Evolutionary conservation across 371 early-diverging fungal genomes (phyloP).

Genomic region (Mortierella sp.): DNA sequence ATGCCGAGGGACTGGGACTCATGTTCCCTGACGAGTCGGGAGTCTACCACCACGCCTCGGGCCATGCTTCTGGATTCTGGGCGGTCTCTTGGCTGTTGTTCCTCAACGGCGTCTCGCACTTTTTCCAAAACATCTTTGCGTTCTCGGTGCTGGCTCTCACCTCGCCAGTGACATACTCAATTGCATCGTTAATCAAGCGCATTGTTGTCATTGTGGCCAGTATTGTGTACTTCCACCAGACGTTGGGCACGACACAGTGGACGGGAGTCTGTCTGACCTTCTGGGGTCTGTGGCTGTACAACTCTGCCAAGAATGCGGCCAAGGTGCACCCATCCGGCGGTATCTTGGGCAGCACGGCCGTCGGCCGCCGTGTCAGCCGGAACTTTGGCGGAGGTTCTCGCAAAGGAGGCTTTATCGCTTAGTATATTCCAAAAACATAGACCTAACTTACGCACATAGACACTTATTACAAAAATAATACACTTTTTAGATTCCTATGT

Average conservation of each 20-base stretch:
- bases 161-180: conserved; percentile 91
- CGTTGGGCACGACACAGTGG: conserved; percentile 72
- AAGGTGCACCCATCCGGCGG: conserved; percentile 37
- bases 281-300: conserved; percentile 88
- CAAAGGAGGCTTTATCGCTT: conserved; percentile 37
- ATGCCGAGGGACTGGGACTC: conserved; percentile 76
- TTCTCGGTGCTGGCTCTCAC: conserved; percentile 83
- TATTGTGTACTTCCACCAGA: conserved; percentile 89
- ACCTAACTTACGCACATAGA: background rate
- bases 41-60: conserved; percentile 28
- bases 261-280: conserved; percentile 87
- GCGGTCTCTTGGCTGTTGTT: conserved; percentile 59
- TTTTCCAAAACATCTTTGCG: conserved; percentile 85
- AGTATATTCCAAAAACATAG: background rate
- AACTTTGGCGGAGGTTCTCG: conserved; percentile 41
- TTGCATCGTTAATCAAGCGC: conserved; percentile 89
- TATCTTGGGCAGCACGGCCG: conserved; percentile 34
- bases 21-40: conserved; percentile 36
- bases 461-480: background rate
- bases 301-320: conserved; percentile 75
- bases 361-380: conserved; percentile 39
- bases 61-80: conserved; percentile 39
- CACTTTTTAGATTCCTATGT: background rate
- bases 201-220: conserved; percentile 90
- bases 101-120: conserved; percentile 85